Conservation (phyloP, 1,284 basidiomycete genomes). For the Moesziomyces parantarcticus region DNA sequence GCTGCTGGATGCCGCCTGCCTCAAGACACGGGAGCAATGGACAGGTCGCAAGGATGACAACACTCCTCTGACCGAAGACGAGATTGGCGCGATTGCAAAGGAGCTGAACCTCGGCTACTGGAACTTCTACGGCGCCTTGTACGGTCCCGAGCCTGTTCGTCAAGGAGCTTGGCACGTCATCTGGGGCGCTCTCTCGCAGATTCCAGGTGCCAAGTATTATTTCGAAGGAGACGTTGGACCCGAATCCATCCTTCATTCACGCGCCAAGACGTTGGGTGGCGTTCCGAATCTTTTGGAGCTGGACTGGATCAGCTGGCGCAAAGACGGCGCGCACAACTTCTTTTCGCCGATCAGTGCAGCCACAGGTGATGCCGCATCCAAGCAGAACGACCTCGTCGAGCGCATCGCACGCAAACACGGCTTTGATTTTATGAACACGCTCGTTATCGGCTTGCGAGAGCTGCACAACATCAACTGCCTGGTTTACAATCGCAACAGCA, state of each 20-base stretch:
- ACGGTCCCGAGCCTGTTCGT: slow-evolving; percentile 45
- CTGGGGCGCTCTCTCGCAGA: slow-evolving; percentile 37
- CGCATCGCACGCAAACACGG: slow-evolving; percentile 29
- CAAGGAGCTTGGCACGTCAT: slow-evolving; percentile 43
- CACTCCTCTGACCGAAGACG: slow-evolving; percentile 6
- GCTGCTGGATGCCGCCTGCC: slow-evolving; percentile 39
- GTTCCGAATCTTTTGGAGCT: slow-evolving; percentile 52
- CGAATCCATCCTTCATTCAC: slow-evolving; percentile 39
- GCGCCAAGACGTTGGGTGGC: slow-evolving; percentile 52
- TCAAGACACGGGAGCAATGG: slow-evolving; percentile 37
- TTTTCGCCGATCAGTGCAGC: slow-evolving; percentile 54
- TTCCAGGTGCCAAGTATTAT: slow-evolving; percentile 40
- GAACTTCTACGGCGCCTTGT: slow-evolving; percentile 53
- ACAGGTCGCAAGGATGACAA: slow-evolving; percentile 11
- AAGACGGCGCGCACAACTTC: slow-evolving; percentile 50
- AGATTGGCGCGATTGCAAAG: slow-evolving; percentile 10
- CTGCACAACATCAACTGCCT: slow-evolving; percentile 52
- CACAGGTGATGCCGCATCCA: slow-evolving; percentile 34
- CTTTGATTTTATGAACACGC: slow-evolving; percentile 55
- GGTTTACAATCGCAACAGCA: slow-evolving; percentile 52
- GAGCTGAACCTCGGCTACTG: slow-evolving; percentile 27
- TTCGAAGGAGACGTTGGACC: slow-evolving; percentile 22
- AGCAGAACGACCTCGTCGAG: slow-evolving; percentile 33
- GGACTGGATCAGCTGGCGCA: slow-evolving; percentile 52
- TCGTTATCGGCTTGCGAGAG: slow-evolving; percentile 38